These are phyloP conservation scores for Ogataea trehalophila DNA, from an alignment of 805 yeast genomes.

Conservation along the genomic window DNA sequence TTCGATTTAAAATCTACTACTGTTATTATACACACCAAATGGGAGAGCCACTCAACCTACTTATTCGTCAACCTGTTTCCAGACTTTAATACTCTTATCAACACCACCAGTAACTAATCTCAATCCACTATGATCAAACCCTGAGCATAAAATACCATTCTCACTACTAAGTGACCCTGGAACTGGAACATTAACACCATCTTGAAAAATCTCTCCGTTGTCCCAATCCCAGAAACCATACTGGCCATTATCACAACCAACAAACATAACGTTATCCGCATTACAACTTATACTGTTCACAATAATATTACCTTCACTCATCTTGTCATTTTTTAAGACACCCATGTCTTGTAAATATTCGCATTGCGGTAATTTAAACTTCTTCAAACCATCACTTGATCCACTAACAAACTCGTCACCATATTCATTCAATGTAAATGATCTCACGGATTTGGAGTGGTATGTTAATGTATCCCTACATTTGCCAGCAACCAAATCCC, in stretches of 20 bases:
- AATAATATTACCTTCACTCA: conserved; percentile 35
- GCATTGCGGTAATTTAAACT: conserved; percentile 82
- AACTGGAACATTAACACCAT: conserved; percentile 44
- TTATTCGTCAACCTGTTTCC: conserved; percentile 46
- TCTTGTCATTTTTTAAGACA: conserved; percentile 34
- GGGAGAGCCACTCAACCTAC: neutral
- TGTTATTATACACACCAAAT: neutral
- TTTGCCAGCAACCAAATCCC: conserved; percentile 83
- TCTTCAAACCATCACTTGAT: conserved; percentile 74
- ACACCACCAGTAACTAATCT: conserved; percentile 82
- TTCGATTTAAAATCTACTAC: neutral
- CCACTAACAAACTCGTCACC: conserved; percentile 77
- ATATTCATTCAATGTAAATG: conserved; percentile 60
- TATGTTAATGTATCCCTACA: conserved; percentile 72
- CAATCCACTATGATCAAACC: conserved; percentile 76
- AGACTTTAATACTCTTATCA: conserved; percentile 80
- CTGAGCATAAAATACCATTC: conserved; percentile 60
- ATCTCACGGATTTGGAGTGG: conserved; percentile 78
- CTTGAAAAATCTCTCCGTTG: conserved; percentile 60
- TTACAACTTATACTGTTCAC: conserved; percentile 68
- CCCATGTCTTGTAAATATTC: conserved; percentile 52
- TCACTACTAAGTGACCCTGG: conserved; percentile 73
- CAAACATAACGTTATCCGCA: conserved; percentile 56
- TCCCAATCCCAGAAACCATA: conserved; percentile 76
- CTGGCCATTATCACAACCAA: conserved; percentile 82